Evolutionary conservation across 2,329 filamentous ascomycete genomes (phyloP).

Genomic region (Penicillium glabrum): DNA sequence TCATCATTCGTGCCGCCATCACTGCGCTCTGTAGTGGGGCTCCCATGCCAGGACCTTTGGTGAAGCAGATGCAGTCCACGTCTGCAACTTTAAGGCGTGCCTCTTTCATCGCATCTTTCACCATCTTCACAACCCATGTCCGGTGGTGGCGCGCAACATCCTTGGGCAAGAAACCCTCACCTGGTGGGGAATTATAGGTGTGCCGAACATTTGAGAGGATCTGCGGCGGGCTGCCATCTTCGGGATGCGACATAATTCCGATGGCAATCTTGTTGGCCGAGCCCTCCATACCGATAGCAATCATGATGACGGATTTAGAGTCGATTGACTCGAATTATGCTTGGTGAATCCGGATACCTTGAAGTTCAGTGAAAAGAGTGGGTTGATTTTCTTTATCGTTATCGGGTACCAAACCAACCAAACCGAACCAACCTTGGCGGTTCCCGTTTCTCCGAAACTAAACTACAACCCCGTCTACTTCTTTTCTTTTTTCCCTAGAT

Average conservation of each 20-base stretch:
- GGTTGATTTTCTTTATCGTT: slow-evolving; percentile 14
- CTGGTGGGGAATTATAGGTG: slow-evolving; percentile 88
- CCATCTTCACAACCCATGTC: slow-evolving; percentile 76
- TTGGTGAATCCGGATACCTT: not conserved
- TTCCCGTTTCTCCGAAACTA: slow-evolving; percentile 18
- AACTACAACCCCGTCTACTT: slow-evolving; percentile 14
- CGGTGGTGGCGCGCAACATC: slow-evolving; percentile 94
- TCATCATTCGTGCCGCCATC: slow-evolving; percentile 77
- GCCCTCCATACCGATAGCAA: slow-evolving; percentile 78
- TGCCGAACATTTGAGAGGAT: slow-evolving; percentile 93
- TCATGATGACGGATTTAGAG: slow-evolving; percentile 46
- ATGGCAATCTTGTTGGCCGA: slow-evolving; percentile 98
- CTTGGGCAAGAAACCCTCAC: slow-evolving; percentile 92
- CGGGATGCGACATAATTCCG: slow-evolving; percentile 78
- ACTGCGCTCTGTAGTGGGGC: slow-evolving; percentile 86
- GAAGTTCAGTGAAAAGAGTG: not conserved
- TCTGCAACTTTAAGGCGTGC: slow-evolving; percentile 63
- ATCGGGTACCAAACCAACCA: slow-evolving; percentile 2
- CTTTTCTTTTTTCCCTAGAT: slow-evolving; percentile 8
- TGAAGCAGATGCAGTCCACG: slow-evolving; percentile 93
- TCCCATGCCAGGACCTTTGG: slow-evolving; percentile 93
- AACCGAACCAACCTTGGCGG: slow-evolving; percentile 8
- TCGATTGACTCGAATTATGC: not conserved
- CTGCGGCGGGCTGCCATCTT: slow-evolving; percentile 54
- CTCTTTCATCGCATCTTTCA: slow-evolving; percentile 73